Conservation (phyloP, 2,329 filamentous ascomycete species). For the Chaetomium sp. region DNA sequence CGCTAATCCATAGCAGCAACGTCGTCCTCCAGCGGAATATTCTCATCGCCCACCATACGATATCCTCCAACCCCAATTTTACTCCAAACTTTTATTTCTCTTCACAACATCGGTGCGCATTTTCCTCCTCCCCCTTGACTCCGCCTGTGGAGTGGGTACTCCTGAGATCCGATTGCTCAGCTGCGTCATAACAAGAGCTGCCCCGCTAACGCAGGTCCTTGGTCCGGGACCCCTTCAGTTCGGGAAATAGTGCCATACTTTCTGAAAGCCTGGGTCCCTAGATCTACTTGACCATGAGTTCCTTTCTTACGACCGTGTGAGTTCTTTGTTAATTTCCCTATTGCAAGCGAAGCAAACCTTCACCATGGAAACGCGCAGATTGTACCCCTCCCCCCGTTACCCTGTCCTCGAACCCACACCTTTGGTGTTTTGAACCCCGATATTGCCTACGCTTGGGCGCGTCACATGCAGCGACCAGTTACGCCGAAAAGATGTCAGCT, state of each 20-base stretch:
- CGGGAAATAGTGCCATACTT: slow-evolving; percentile 12
- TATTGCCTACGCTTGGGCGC: not conserved
- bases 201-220: slow-evolving; percentile 20
- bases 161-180: not conserved
- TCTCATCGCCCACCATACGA: not conserved
- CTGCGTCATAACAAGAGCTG: slow-evolving; percentile 17
- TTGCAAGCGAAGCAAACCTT: not conserved
- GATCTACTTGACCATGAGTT: slow-evolving; percentile 51
- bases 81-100: slow-evolving; percentile 9
- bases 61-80: slow-evolving; percentile 3
- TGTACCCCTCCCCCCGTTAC: slow-evolving; percentile 7
- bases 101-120: slow-evolving; percentile 8
- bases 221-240: slow-evolving; percentile 12
- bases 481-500: slow-evolving; percentile 2
- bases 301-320: slow-evolving; percentile 77
- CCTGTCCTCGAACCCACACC: slow-evolving; percentile 28
- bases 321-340: slow-evolving; percentile 33
- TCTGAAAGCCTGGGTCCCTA: slow-evolving; percentile 3
- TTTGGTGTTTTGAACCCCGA: not conserved
- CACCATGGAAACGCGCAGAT: slow-evolving; percentile 10
- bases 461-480: not conserved
- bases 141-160: slow-evolving; percentile 10
- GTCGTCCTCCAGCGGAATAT: not conserved
- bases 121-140: not conserved
- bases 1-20: no score